Evolutionary conservation across 139 green algal species (phyloP).

Genomic region (Tetraselmis chui): DNA sequence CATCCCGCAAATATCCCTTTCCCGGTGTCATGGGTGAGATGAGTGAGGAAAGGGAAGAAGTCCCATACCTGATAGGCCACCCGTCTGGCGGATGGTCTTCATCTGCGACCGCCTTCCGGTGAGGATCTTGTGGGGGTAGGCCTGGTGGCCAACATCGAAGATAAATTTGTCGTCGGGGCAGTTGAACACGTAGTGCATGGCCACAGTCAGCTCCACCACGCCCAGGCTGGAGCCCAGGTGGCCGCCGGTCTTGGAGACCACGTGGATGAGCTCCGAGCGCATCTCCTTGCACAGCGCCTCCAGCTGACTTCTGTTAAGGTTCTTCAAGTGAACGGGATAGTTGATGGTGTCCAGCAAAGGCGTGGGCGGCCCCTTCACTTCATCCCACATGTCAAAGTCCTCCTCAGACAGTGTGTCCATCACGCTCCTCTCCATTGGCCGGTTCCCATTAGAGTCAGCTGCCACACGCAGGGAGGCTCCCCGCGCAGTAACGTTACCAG

Average conservation of each 20-base stretch:
- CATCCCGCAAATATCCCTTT: not conserved
- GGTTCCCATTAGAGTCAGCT: not conserved
- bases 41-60: not conserved
- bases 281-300: conserved; percentile 93
- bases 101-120: conserved; percentile 86
- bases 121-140: conserved; percentile 98
- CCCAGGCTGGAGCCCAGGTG: conserved; percentile 91
- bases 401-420: conserved; percentile 61
- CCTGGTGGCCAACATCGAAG: conserved; percentile 93
- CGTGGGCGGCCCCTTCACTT: conserved; percentile 62
- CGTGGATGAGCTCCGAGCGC: conserved; percentile 87
- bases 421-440: not conserved
- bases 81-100: conserved; percentile 84
- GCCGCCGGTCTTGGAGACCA: conserved; percentile 78
- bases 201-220: conserved; percentile 96
- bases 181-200: conserved; percentile 98
- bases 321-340: conserved; percentile 97
- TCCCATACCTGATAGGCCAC: conserved; percentile 81
- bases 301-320: conserved; percentile 85
- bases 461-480: not conserved
- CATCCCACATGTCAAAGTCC: conserved; percentile 70
- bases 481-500: too few relatives aligned
- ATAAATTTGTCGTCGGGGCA: conserved; percentile 91
- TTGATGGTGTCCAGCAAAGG: conserved; percentile 96
- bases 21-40: conserved; percentile 3